Percentiles rank a stretch among this genome's conserved stretches.
These are phyloP conservation scores for Psidium friedrichsthalianum DNA, from an alignment of 345 rosid genomes.

Conservation along the genomic window DNA sequence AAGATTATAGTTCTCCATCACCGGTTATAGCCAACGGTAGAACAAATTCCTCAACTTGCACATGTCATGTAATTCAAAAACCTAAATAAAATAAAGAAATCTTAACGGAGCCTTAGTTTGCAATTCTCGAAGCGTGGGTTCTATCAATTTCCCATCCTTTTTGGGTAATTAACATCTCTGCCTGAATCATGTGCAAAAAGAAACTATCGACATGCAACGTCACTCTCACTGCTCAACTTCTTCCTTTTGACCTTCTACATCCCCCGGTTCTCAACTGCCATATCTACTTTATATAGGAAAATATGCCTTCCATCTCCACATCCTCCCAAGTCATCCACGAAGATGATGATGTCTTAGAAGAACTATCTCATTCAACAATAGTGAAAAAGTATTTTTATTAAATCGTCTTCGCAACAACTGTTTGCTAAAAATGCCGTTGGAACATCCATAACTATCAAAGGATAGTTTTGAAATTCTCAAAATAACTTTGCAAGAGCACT, in stretches of 20 bases:
- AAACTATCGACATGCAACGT: neutral
- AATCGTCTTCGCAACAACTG: neutral
- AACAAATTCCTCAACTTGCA: too few relatives aligned
- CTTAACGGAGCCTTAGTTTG: constrained; percentile 51
- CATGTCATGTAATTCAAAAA: neutral
- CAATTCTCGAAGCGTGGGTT: constrained; percentile 53
- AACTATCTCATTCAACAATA: neutral
- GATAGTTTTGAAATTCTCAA: neutral
- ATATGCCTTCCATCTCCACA: neutral
- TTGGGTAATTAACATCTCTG: constrained; percentile 32
- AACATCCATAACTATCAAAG: neutral
- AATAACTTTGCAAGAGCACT: neutral
- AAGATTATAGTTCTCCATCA: too few relatives aligned
- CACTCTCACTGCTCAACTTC: neutral
- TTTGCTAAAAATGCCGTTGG: neutral
- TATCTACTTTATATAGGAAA: neutral
- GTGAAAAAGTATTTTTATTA: neutral
- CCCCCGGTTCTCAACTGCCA: neutral
- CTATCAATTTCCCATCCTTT: constrained; percentile 73
- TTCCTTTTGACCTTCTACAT: neutral
- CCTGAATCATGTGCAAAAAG: neutral
- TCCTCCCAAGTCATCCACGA: neutral
- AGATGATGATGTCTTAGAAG: neutral
- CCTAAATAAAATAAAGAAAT: neutral
- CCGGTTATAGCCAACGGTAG: too few relatives aligned